Evolutionary conservation across 139 green algal species (phyloP).

Genomic region (Chlorella sp.): DNA sequence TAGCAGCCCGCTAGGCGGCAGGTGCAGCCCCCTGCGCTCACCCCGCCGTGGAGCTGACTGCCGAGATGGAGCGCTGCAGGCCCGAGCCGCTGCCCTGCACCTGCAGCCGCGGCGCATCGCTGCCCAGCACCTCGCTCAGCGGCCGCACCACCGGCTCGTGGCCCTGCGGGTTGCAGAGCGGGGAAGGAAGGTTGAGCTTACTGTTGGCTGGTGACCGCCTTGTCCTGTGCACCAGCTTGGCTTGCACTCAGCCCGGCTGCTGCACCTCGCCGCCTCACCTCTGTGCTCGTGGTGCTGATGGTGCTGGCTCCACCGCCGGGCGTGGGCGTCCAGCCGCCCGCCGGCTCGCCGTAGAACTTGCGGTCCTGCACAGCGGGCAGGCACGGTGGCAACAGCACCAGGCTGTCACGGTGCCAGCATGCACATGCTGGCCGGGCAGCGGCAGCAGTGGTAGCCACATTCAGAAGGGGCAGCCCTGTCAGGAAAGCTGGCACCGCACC

Average conservation of each 20-base stretch:
- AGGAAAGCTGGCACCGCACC: too few species aligned
- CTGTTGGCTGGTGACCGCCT: too few species aligned
- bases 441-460: too few species aligned
- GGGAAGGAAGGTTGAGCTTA: background rate
- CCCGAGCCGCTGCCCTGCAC: constrained; percentile 2
- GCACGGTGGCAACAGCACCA: too few species aligned
- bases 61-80: background rate
- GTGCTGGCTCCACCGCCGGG: constrained; percentile 6
- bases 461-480: too few species aligned
- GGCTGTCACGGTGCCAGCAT: too few species aligned
- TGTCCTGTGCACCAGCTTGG: too few species aligned
- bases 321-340: background rate
- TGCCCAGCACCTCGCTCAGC: constrained; percentile 30
- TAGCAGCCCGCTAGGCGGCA: too few species aligned
- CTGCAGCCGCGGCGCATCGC: constrained; percentile 26
- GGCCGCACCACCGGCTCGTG: constrained; percentile 11
- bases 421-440: too few species aligned
- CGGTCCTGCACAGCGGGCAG: background rate
- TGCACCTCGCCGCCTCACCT: background rate
- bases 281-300: constrained; percentile 18
- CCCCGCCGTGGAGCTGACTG: background rate
- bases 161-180: background rate
- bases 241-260: background rate
- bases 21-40: background rate
- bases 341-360: constrained; percentile 9